Base-by-base conservation (phyloP, 768 basidiomycete species). In the Boletus coccyginus region DNA sequence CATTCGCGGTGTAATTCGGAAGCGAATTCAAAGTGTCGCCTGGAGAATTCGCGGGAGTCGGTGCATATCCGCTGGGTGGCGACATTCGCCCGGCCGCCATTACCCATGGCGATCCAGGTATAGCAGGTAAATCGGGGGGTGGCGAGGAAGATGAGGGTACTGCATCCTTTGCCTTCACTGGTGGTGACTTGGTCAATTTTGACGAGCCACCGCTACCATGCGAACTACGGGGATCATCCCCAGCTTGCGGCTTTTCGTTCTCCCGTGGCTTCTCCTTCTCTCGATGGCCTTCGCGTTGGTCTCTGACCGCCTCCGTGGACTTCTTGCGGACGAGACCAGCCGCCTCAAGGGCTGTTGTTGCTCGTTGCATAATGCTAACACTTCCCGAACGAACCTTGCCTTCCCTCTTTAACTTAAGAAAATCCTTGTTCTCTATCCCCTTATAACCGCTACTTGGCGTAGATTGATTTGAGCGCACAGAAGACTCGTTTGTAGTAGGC, bases 291-390 rank as follows among this genome's bases (percentile, higher is more conserved):
- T 86, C 83, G 48, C 76, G 79, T 45, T 86, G 83, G 41, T 87
- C 87, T 56, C 77, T 78, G 11, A 92, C 83, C 7, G 76, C 87
- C 67, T 94, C 92, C 0, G 82, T 73, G 5, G 87, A 89, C 72
- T 90, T 93, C 74, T 94, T 93, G 57, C 87, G 75, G 46, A 93
- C 89, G 11, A 95, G 72, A 3, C 92, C 89, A 13, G 88, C 89
- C 11, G 90, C 92, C 68, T 92, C 91, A 27, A 94, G 78, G 2
- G 90, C 92, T 1, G 93, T 96, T 3, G 94, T 95, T 0, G 93
- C 94, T 27, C 94, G 85, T 64, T 98, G 95, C 82, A 98, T 91
- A 70, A 98, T 97, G 65, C 88, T 94, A 50, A 98, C 91, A 55
- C 94, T 96, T 7, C 93, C 90, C 3, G 92, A 86, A 16, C 95